phyloP scores from a whole-genome alignment of 495 filamentous ascomycete species.

The Talaromyces trachyspermus region DNA sequence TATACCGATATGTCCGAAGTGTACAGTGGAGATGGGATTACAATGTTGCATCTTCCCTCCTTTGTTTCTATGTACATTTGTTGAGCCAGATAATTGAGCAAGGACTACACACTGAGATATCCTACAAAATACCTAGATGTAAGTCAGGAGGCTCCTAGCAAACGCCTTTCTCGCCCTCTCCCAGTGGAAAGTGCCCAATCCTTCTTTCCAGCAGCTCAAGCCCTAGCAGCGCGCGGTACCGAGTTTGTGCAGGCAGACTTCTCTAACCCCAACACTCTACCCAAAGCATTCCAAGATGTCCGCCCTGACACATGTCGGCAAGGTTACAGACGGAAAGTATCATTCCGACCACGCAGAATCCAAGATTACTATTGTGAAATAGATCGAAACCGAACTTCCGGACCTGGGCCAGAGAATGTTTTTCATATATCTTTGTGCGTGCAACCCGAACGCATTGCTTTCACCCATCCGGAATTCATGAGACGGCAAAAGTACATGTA shows the following conservation, averaged over 20 bases:
- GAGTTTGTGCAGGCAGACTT: conserved; percentile 42
- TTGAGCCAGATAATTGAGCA: conserved; percentile 1
- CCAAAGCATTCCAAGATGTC: conserved; percentile 38
- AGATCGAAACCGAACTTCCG: conserved; percentile 22
- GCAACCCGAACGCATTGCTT: conserved; percentile 25
- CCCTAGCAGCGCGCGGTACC: conserved; percentile 33
- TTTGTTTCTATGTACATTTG: neutral
- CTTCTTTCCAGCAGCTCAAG: conserved; percentile 33
- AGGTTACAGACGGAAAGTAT: conserved; percentile 30
- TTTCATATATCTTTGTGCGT: conserved; percentile 26
- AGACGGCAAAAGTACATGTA: conserved; percentile 20
- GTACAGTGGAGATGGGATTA: no score
- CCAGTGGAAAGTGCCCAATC: conserved; percentile 33
- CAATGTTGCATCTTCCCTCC: conserved; percentile 9
- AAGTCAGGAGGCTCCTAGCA: conserved; percentile 36
- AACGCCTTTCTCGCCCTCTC: conserved; percentile 25
- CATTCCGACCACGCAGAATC: conserved; percentile 31
- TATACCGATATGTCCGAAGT: conserved; percentile 9
- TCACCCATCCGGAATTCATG: conserved; percentile 20
- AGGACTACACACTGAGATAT: no score
- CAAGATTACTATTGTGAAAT: conserved; percentile 29
- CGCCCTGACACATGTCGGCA: conserved; percentile 24
- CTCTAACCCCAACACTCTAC: conserved; percentile 32
- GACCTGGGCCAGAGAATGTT: conserved; percentile 22
- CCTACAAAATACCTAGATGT: no score